A percentile compares a stretch with the other conserved stretches of the same genome.
Conservation (phyloP, 495 filamentous ascomycete species). For the Neurospora africana region DNA sequence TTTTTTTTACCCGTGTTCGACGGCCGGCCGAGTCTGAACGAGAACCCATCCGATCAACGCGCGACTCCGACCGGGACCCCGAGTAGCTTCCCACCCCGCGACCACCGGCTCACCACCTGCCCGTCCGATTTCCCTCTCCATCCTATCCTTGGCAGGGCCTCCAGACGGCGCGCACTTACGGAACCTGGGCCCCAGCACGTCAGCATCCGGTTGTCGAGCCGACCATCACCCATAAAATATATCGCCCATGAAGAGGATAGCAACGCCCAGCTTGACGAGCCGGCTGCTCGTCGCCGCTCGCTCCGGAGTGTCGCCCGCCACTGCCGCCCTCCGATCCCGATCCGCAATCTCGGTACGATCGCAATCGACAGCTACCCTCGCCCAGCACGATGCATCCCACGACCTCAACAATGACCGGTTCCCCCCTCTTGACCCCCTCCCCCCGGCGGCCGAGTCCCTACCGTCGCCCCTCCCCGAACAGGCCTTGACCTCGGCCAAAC, state of each 20-base stretch:
- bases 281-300: conserved; percentile 24
- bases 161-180: not conserved
- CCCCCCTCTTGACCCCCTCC: conserved; percentile 20
- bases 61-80: not conserved
- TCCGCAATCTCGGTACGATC: conserved; percentile 9
- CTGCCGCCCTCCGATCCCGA: conserved; percentile 22
- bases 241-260: conserved; percentile 33
- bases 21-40: conserved; percentile 4
- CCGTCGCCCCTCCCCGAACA: conserved; percentile 60
- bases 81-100: not conserved
- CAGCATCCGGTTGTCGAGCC: not conserved
- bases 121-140: conserved; percentile 2
- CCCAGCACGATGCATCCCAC: conserved; percentile 9
- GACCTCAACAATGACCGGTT: conserved; percentile 13
- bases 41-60: not conserved
- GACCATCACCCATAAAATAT: not conserved
- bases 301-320: conserved; percentile 25
- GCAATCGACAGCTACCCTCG: conserved; percentile 13
- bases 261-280: conserved; percentile 25
- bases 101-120: not conserved
- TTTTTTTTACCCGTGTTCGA: conserved; percentile 21
- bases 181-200: not conserved
- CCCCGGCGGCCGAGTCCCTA: conserved; percentile 8
- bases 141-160: not conserved
- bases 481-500: conserved; percentile 73